Evolutionary conservation across 1,284 basidiomycete genomes (phyloP).

Genomic region (Phellopilus nigrolimitatus): DNA sequence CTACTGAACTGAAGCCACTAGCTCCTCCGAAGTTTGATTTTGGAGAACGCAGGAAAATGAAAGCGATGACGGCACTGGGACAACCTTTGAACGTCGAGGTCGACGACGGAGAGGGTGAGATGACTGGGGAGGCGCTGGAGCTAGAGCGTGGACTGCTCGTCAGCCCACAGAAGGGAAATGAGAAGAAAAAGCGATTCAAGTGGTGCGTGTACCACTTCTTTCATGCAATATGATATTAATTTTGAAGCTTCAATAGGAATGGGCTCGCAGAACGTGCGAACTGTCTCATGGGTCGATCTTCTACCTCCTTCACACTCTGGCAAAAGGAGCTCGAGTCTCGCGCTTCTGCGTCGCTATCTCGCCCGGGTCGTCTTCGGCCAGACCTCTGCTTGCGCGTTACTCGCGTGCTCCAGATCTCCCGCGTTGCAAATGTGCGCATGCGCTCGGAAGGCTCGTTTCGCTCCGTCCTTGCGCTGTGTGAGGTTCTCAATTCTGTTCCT

Average conservation of each 20-base stretch:
- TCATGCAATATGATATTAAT: neutral
- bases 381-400: constrained; percentile 36
- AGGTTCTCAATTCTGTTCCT: constrained; percentile 20
- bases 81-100: constrained; percentile 1
- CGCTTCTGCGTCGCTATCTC: neutral
- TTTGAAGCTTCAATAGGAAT: constrained; percentile 33
- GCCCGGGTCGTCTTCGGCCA: constrained; percentile 18
- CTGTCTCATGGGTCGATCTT: constrained; percentile 34
- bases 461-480: constrained; percentile 10
- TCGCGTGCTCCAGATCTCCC: constrained; percentile 29
- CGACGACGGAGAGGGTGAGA: constrained; percentile 2
- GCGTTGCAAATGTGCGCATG: constrained; percentile 3
- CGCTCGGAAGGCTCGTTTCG: constrained; percentile 7
- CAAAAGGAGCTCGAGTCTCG: constrained; percentile 39
- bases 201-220: constrained; percentile 27
- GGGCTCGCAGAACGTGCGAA: constrained; percentile 46
- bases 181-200: constrained; percentile 31
- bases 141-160: constrained; percentile 36
- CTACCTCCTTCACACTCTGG: constrained; percentile 46
- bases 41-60: constrained; percentile 3
- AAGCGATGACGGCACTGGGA: constrained; percentile 8
- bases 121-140: constrained; percentile 21
- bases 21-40: constrained; percentile 10
- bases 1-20: neutral
- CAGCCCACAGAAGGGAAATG: constrained; percentile 42